Base-by-base conservation (phyloP, 2,329 filamentous ascomycete species). In the Aspergillus texensis region DNA sequence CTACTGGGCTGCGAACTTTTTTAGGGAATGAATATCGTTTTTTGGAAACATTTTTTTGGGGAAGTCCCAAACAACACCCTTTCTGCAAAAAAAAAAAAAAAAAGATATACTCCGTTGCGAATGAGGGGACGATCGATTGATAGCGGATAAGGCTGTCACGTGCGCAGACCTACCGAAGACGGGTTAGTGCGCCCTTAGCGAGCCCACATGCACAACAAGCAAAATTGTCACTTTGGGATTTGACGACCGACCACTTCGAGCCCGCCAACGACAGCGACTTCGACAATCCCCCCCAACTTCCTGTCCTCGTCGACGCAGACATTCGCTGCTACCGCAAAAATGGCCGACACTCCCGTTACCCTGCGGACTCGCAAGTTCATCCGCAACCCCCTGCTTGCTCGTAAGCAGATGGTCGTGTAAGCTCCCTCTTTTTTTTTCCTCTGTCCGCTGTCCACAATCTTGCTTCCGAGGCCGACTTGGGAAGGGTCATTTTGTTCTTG, bases 321-420 rank as follows among this genome's bases (percentile, higher is more conserved):
- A 71, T 65, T 70, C 65, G 59, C 60, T 62, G 67, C 72, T 83
- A 79, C 79, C 84, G 85, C 85, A 86, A 96, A 84, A 83, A 97
- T 97, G 94, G 91, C 94, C 85, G 90, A 92, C 81, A 83, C 79
- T 75, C 79, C 90, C 80, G 90, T 93, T 81, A 93, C 91, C 79
- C 85, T 94, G 86, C 89, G 95, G 87, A 99, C 95, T 85, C 94
- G 95, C 92, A 98, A 98, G 89, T 99, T 99, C 92, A 96, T 98
- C 86, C 93, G 94, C 88, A 99, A 99, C 90, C 92, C 95, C 83
- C 93, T 99, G 81, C 91, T 99, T 82, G 93, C 91, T 83, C 92
- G 94, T 84, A 97, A 96, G 89, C 94, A 98, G 91, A 97, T 98
- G 93, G 94, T 97, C 85, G 92, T 97, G 94, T 97, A 93, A 89